Evolutionary conservation across 148 eudicot species (phyloP).

Genomic region (Rhododendron simsii): DNA sequence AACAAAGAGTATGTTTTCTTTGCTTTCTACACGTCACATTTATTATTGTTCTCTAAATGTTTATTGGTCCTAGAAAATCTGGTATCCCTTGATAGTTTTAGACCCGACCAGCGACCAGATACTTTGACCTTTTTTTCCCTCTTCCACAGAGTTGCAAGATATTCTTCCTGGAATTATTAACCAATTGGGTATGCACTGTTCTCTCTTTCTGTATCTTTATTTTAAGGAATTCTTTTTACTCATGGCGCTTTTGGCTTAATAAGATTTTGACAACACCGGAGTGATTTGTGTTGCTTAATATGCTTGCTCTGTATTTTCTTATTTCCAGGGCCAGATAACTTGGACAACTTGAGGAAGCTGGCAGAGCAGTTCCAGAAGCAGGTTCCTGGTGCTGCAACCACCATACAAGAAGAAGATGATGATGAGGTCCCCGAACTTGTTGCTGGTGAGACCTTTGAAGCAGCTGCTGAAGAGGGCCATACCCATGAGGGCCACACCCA

Average conservation of each 20-base stretch:
- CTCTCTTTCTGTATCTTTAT: background rate
- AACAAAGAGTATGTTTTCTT: slow-evolving; percentile 60
- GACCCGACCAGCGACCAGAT: background rate
- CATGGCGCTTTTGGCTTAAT: background rate
- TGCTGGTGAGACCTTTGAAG: slow-evolving; percentile 89
- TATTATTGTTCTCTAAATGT: background rate
- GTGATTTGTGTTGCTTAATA: background rate
- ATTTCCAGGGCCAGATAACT: slow-evolving; percentile 76
- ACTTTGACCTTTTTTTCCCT: background rate
- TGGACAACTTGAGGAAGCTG: slow-evolving; percentile 80
- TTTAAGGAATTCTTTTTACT: background rate
- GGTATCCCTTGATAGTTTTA: background rate
- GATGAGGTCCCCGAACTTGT: slow-evolving; percentile 95
- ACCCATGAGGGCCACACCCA: no score
- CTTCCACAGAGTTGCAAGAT: slow-evolving; percentile 69
- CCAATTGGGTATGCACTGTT: slow-evolving; percentile 58
- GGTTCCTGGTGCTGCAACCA: slow-evolving; percentile 35
- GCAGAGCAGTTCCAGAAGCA: slow-evolving; percentile 79
- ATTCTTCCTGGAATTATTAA: slow-evolving; percentile 85
- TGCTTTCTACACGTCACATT: background rate
- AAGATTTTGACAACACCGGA: background rate
- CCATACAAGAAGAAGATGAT: slow-evolving; percentile 55
- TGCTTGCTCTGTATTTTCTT: background rate
- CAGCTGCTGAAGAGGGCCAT: slow-evolving; percentile 67
- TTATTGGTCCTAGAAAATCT: background rate